phyloP scores from a whole-genome alignment of 768 basidiomycete genomes.

The Auriculariales sp. region DNA sequence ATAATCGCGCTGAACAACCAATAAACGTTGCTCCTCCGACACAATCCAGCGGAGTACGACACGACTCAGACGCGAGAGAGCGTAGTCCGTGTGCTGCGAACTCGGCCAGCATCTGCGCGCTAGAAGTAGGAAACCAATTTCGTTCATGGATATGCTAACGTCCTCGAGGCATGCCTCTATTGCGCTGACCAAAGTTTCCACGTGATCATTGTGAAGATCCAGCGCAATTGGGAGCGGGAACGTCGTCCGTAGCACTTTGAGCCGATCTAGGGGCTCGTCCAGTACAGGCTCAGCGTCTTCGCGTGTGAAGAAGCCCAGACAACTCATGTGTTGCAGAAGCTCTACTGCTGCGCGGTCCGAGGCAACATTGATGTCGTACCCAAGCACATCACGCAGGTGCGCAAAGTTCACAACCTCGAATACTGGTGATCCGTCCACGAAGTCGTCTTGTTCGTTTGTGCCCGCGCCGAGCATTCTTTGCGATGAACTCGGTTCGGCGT shows the following conservation, averaged over 20 bases:
- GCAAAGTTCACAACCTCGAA: constrained; percentile 45
- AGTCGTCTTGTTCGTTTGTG: constrained; percentile 12
- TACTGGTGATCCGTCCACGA: constrained; percentile 18
- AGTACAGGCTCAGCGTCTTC: constrained; percentile 22
- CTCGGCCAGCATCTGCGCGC: constrained; percentile 60
- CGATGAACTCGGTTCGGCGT: constrained; percentile 12
- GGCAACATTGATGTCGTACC: constrained; percentile 40
- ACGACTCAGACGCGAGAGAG: constrained; percentile 42
- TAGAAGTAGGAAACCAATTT: constrained; percentile 58
- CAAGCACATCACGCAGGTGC: constrained; percentile 46
- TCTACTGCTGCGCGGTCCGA: constrained; percentile 37
- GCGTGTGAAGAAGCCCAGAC: constrained; percentile 45
- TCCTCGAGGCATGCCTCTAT: constrained; percentile 60
- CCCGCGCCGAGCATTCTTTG: constrained; percentile 34
- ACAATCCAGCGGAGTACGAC: constrained; percentile 56
- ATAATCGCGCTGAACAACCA: constrained; percentile 52
- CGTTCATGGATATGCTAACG: constrained; percentile 58
- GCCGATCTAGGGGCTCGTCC: constrained; percentile 17
- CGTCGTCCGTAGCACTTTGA: constrained; percentile 25
- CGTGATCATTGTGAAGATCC: constrained; percentile 47
- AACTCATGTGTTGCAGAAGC: constrained; percentile 44
- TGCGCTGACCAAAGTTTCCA: constrained; percentile 56
- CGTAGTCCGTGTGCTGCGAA: constrained; percentile 57
- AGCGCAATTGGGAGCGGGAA: constrained; percentile 61
- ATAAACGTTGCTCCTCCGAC: constrained; percentile 56